Conservation (phyloP, 306 rosid genomes). For the Prosopis cineraria region DNA sequence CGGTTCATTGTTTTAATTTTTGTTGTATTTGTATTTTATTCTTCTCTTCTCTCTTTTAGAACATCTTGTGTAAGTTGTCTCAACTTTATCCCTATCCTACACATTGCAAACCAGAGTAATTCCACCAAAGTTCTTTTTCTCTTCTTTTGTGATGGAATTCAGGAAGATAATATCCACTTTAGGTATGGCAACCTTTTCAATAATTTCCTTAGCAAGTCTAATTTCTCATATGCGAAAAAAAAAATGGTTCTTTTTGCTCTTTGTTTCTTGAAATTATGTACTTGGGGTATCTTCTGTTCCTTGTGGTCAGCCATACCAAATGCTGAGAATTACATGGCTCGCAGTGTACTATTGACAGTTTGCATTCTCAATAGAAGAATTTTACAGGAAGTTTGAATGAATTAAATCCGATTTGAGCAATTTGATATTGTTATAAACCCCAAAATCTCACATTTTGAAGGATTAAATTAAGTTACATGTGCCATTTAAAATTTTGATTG, state of each 20-base stretch:
- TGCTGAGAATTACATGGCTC: not conserved
- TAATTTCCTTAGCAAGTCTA: not conserved
- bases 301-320: not conserved
- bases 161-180: not conserved
- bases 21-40: not conserved
- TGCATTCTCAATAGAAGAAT: not conserved
- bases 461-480: not conserved
- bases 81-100: constrained; percentile 25
- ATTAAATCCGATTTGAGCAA: not conserved
- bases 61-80: constrained; percentile 24
- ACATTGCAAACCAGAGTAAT: constrained; percentile 13
- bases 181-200: not conserved
- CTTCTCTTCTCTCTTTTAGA: not conserved
- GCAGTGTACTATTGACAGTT: not conserved
- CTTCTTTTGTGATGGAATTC: not conserved
- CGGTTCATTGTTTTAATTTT: not conserved
- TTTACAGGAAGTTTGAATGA: not conserved
- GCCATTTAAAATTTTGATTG: not conserved
- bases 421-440: not conserved
- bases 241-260: not conserved
- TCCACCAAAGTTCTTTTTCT: not conserved
- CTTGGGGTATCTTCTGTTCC: not conserved
- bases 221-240: not conserved
- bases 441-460: not conserved
- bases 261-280: not conserved